These are phyloP conservation scores for Aspergillus pseudoterreus DNA, from an alignment of 2,329 filamentous ascomycete species.

Conservation along the genomic window DNA sequence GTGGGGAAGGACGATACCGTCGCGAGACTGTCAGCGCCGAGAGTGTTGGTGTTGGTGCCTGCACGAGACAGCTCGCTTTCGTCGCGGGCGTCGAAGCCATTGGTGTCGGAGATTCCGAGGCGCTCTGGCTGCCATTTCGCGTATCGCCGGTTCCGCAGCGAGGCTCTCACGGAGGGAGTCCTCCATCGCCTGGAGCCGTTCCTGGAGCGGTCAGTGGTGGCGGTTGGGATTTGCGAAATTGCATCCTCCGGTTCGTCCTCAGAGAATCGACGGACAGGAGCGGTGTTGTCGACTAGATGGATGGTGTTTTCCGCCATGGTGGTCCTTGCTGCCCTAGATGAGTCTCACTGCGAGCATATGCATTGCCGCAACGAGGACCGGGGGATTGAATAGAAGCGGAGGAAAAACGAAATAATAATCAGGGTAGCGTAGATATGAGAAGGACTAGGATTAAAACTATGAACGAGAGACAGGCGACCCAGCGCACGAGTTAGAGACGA, in stretches of 20 bases:
- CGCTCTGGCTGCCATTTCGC: constrained; percentile 53
- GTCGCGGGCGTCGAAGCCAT: constrained; percentile 1
- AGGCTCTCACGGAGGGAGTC: constrained; percentile 34
- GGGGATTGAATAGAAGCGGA: background rate
- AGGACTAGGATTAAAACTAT: background rate
- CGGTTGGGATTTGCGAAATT: constrained; percentile 10
- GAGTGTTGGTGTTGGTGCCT: constrained; percentile 9
- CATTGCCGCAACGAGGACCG: background rate
- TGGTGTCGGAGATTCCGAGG: constrained; percentile 44
- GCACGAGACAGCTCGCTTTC: constrained; percentile 6
- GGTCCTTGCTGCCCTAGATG: background rate
- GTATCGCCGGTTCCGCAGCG: constrained; percentile 42
- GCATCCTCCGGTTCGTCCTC: constrained; percentile 14
- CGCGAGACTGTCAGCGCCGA: constrained; percentile 4
- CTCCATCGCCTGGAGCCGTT: constrained; percentile 18
- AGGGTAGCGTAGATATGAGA: background rate
- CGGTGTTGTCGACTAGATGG: constrained; percentile 40
- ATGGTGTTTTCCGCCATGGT: constrained; percentile 29
- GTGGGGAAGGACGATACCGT: background rate
- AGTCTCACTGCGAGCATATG: background rate
- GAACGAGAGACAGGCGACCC: background rate
- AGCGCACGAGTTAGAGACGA: constrained; percentile 2
- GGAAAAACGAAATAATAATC: background rate
- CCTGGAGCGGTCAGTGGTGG: constrained; percentile 7
- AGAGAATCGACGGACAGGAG: constrained; percentile 13